Evolutionary conservation across 495 filamentous ascomycete species (phyloP).

Genomic region (Letharia lupina): DNA sequence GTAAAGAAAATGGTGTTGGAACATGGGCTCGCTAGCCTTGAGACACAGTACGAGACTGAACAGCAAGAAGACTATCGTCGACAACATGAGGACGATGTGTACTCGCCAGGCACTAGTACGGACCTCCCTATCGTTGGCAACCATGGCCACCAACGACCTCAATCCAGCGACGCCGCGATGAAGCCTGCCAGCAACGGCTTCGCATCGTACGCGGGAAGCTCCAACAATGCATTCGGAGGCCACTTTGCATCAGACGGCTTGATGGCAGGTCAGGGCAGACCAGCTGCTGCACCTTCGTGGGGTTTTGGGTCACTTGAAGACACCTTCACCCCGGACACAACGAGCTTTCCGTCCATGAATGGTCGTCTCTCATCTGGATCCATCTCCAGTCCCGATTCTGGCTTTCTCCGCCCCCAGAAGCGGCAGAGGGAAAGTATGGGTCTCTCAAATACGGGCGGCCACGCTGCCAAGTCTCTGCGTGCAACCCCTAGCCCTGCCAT

Average conservation of each 20-base stretch:
- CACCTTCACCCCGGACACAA: not conserved
- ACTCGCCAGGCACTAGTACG: not conserved
- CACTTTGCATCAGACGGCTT: constrained; percentile 18
- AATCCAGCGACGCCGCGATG: constrained; percentile 8
- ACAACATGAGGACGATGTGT: constrained; percentile 3
- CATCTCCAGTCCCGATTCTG: constrained; percentile 21
- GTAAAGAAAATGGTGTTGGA: constrained; percentile 13
- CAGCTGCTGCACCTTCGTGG: constrained; percentile 13
- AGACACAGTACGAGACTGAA: constrained; percentile 7
- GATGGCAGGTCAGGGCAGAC: constrained; percentile 10
- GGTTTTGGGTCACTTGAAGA: constrained; percentile 9
- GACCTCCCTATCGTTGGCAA: constrained; percentile 6
- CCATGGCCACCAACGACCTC: constrained; percentile 6
- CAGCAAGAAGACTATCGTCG: constrained; percentile 4
- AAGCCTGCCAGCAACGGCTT: not conserved
- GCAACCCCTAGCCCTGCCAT: constrained; percentile 30
- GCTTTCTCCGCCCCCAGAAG: constrained; percentile 27
- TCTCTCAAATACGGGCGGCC: constrained; percentile 10
- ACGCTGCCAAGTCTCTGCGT: constrained; percentile 21
- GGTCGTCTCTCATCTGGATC: constrained; percentile 13
- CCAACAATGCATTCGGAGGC: constrained; percentile 13
- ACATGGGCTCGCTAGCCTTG: constrained; percentile 10
- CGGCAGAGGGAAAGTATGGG: constrained; percentile 18
- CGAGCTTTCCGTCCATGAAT: not conserved
- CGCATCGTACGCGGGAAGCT: constrained; percentile 12